Conservation (phyloP, 352 stramenopile species). For the Globisporangium polare region DNA sequence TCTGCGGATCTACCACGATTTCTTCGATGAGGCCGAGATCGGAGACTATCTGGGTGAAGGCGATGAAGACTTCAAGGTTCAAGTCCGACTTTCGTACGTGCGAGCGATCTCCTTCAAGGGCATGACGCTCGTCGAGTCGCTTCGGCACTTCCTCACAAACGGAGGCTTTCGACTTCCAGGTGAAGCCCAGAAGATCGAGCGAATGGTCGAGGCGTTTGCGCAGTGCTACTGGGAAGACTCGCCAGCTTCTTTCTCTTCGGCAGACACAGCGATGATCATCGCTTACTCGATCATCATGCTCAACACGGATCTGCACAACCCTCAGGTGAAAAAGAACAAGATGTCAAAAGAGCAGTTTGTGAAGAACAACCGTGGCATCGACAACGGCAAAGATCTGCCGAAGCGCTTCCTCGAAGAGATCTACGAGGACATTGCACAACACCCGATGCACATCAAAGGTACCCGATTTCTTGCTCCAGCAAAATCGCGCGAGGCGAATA, state of each 20-base stretch:
- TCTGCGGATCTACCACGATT: constrained; percentile 91
- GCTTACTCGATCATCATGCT: constrained; percentile 91
- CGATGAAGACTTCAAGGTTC: constrained; percentile 85
- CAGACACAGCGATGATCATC: constrained; percentile 88
- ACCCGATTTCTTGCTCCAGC: constrained; percentile 46
- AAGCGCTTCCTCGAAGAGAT: constrained; percentile 92
- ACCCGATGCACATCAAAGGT: constrained; percentile 91
- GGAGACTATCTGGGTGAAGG: constrained; percentile 95
- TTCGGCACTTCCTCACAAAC: constrained; percentile 96
- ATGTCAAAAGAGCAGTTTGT: constrained; percentile 98
- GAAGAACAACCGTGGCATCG: constrained; percentile 94
- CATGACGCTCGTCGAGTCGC: constrained; percentile 95
- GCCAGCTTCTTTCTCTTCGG: constrained; percentile 56
- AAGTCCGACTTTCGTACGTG: constrained; percentile 95
- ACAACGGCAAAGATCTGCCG: constrained; percentile 89
- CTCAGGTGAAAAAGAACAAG: constrained; percentile 92
- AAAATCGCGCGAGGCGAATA: constrained; percentile 38
- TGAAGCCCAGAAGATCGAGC: constrained; percentile 98
- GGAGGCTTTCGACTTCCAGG: constrained; percentile 96
- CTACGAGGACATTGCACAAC: constrained; percentile 93
- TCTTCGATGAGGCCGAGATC: constrained; percentile 90
- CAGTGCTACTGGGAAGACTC: constrained; percentile 98
- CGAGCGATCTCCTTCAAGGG: constrained; percentile 96
- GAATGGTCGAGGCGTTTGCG: constrained; percentile 96
- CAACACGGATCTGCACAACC: constrained; percentile 89